Evolutionary conservation across 2,329 filamentous ascomycete genomes (phyloP), one percentile per base, ranked within the genome.

Genomic region (Exophiala alcalophila): DNA sequence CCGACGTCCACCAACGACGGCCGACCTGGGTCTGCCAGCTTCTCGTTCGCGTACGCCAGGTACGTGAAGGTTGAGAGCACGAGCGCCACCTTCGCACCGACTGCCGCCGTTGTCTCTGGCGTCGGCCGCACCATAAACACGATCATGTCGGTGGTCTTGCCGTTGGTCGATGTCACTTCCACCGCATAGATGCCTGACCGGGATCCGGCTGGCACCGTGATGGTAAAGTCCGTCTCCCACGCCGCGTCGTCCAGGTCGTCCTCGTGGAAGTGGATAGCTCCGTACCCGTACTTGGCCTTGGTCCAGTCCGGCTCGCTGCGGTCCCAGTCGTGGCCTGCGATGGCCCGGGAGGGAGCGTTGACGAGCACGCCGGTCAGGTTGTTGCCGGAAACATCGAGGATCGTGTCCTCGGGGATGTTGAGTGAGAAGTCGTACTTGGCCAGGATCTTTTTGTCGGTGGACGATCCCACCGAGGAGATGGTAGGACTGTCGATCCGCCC

Each of bases 221-320:
- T 36, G 5, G 44, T 46, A 40, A 65, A 63, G 42, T 64, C 57
- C 3, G 60, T 64, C 5, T 51, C 55, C 62, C 61, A 66, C 5
- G 40, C 47, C 4, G 64, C 63, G 46, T 66, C 64, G 47, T 66
- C 63, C 6, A 65, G 43, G 43, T 65, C 63, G 34, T 66, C 63
- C 18, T 66, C 63, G 42, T 66, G 64, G 47, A 66, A 66, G 39
- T 66, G 63, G 25, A 66, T 66, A 1, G 64, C 63, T 5, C 64
- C 62, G 30, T 63, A 65, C 0, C 63, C 63, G 29, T 58, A 62
- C 26, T 50, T 53, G 2, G 63, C 61, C 12, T 56, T 49, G n/a
- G 55, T 65, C 63, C 63, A 66, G 42, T 61, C 58, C 2, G 46
- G 38, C 24, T 61, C 54, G 12, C 51, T 56, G 8, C 53, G 58